A percentile compares a stretch with the other conserved stretches of the same genome.
phyloP scores from a whole-genome alignment of 352 stramenopile species.

The Pythium phragmitis region DNA sequence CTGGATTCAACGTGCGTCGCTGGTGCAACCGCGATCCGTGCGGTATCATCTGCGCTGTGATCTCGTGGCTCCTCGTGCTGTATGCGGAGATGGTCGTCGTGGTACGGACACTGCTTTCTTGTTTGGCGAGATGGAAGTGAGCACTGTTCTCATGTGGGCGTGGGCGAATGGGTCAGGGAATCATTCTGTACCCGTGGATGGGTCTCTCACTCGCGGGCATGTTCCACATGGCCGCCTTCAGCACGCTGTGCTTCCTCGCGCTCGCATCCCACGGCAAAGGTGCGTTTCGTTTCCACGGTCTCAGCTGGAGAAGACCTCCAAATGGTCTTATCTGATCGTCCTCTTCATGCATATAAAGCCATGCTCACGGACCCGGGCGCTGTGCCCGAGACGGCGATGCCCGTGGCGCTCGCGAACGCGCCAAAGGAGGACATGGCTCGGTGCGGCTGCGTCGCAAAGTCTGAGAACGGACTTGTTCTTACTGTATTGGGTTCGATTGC shows the following conservation, averaged over 20 bases:
- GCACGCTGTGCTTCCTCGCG: conserved; percentile 82
- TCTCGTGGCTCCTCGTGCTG: conserved; percentile 90
- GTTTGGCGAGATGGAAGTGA: too few relatives aligned
- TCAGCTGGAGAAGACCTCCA: background rate
- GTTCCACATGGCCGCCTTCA: conserved; percentile 71
- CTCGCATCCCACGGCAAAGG: conserved; percentile 94
- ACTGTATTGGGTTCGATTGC: background rate
- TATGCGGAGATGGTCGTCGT: conserved; percentile 91
- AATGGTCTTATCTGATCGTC: conserved; percentile 6
- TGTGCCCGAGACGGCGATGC: conserved; percentile 93
- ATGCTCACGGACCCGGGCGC: conserved; percentile 98
- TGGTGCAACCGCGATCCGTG: conserved; percentile 93
- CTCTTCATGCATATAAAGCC: conserved; percentile 36
- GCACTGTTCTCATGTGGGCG: background rate
- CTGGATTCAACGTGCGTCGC: conserved; percentile 74
- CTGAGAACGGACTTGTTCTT: background rate
- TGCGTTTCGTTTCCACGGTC: conserved; percentile 15
- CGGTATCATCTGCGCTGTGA: conserved; percentile 85
- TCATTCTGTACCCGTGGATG: conserved; percentile 91
- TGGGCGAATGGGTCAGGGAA: conserved; percentile 39
- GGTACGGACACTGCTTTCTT: conserved; percentile 31
- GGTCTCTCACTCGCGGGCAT: conserved; percentile 65
- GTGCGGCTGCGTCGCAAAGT: conserved; percentile 22
- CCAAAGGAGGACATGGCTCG: conserved; percentile 73
- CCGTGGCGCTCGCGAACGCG: conserved; percentile 69